Evolutionary conservation across 1,284 basidiomycete genomes (phyloP).

Genomic region (Apiotrichum domesticum): DNA sequence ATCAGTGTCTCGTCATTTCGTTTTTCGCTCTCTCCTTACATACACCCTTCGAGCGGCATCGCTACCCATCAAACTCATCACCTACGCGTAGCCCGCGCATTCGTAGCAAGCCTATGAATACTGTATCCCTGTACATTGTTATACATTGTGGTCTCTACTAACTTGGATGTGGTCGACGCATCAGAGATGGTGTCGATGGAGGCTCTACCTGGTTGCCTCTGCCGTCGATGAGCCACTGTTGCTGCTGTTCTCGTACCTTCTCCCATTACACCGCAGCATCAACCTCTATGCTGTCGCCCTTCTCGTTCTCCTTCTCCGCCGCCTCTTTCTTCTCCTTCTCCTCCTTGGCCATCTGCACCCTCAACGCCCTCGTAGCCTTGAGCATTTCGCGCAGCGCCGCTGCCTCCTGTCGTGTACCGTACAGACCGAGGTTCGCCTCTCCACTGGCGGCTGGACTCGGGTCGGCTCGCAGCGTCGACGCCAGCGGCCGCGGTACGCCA

Average conservation of each 20-base stretch:
- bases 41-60: not conserved
- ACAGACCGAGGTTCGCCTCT: constrained; percentile 33
- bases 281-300: not conserved
- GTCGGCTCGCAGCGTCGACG: constrained; percentile 9
- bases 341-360: not conserved
- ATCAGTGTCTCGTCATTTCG: constrained; percentile 18
- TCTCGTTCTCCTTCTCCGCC: not conserved
- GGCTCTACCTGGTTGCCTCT: too few species aligned
- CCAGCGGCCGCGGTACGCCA: constrained; percentile 27
- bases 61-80: not conserved
- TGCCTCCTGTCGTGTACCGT: constrained; percentile 34
- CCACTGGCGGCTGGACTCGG: constrained; percentile 11
- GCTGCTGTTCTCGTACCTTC: too few species aligned
- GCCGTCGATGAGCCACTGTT: too few species aligned
- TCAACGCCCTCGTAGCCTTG: constrained; percentile 18
- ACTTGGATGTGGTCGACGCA: too few species aligned
- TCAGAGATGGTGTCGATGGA: too few species aligned
- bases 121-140: constrained; percentile 1
- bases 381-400: constrained; percentile 28
- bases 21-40: constrained; percentile 35
- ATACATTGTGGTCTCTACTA: not conserved
- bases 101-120: constrained; percentile 2
- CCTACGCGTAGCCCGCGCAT: constrained; percentile 4
- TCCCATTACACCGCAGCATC: not conserved
- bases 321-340: not conserved